These are phyloP conservation scores for Claviceps purpurea DNA, from an alignment of 2,329 filamentous ascomycete genomes.

Conservation along the genomic window DNA sequence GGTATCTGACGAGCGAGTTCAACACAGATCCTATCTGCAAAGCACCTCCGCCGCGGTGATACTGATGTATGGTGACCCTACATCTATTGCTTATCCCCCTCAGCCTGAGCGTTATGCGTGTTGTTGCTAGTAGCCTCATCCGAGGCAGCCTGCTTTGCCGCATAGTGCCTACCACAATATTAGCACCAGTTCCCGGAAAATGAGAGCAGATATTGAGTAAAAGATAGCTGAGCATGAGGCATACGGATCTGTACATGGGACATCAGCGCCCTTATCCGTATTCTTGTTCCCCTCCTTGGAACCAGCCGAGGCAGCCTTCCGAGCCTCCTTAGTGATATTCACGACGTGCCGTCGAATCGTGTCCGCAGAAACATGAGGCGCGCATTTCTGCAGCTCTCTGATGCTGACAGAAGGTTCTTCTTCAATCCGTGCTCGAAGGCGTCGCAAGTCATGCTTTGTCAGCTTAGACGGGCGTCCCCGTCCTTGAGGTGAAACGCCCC, in stretches of 20 bases:
- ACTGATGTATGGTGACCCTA: conserved; percentile 13
- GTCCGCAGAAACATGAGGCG: too few species aligned
- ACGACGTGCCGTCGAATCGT: too few species aligned
- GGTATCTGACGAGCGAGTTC: too few species aligned
- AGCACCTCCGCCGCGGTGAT: too few species aligned
- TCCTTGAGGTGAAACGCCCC: too few species aligned
- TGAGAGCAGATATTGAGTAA: not conserved
- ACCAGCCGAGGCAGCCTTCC: conserved; percentile 39
- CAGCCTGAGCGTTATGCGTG: conserved; percentile 24
- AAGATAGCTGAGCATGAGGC: conserved; percentile 4
- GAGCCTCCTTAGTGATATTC: conserved; percentile 46
- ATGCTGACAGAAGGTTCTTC: too few species aligned
- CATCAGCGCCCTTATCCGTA: conserved; percentile 48
- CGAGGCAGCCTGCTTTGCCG: conserved; percentile 32
- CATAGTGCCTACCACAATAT: conserved; percentile 22
- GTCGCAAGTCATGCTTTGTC: too few species aligned
- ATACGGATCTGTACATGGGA: conserved; percentile 37
- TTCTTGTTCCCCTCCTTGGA: conserved; percentile 59
- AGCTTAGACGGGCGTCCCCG: too few species aligned
- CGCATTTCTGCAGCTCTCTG: too few species aligned
- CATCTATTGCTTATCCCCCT: conserved; percentile 27
- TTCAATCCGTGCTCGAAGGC: too few species aligned
- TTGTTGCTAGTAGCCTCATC: conserved; percentile 30
- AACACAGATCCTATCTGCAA: too few species aligned
- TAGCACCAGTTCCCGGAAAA: not conserved